Conservation (phyloP, 2,329 filamentous ascomycete species). For the Hansfordia pulvinata region DNA sequence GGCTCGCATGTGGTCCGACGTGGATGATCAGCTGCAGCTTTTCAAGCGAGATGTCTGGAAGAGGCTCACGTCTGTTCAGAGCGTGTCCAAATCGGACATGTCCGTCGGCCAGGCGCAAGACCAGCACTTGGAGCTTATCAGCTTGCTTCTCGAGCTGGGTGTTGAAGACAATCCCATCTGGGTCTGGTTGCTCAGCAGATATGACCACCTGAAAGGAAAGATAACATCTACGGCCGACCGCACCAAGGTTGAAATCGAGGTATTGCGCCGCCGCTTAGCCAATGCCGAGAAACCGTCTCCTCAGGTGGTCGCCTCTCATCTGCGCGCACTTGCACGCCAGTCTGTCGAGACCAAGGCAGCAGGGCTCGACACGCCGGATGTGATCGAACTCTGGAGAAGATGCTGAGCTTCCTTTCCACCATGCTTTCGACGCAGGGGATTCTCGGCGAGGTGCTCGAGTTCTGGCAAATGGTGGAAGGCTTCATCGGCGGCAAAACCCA, state of each 20-base stretch:
- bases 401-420: slow-evolving; percentile 57
- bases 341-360: slow-evolving; percentile 44
- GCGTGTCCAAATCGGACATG: slow-evolving; percentile 34
- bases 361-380: slow-evolving; percentile 63
- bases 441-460: slow-evolving; percentile 79
- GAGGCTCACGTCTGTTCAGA: slow-evolving; percentile 57
- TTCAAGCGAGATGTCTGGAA: slow-evolving; percentile 91
- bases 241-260: slow-evolving; percentile 85
- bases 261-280: slow-evolving; percentile 69
- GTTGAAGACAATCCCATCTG: slow-evolving; percentile 94
- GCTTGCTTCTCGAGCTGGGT: slow-evolving; percentile 79
- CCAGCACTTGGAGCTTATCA: slow-evolving; percentile 81
- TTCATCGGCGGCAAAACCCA: slow-evolving; percentile 85
- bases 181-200: slow-evolving; percentile 85
- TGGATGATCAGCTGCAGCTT: slow-evolving; percentile 69
- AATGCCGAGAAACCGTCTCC: slow-evolving; percentile 57
- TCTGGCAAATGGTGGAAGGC: slow-evolving; percentile 83
- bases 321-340: slow-evolving; percentile 61
- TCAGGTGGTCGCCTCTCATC: slow-evolving; percentile 57
- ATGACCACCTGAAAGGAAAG: slow-evolving; percentile 78
- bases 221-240: slow-evolving; percentile 71
- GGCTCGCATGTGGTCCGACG: slow-evolving; percentile 89
- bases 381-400: slow-evolving; percentile 88
- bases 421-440: slow-evolving; percentile 70
- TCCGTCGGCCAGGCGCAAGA: slow-evolving; percentile 51